Evolutionary conservation across 345 rosid species (phyloP).

Genomic region (Erucastrum elatum): DNA sequence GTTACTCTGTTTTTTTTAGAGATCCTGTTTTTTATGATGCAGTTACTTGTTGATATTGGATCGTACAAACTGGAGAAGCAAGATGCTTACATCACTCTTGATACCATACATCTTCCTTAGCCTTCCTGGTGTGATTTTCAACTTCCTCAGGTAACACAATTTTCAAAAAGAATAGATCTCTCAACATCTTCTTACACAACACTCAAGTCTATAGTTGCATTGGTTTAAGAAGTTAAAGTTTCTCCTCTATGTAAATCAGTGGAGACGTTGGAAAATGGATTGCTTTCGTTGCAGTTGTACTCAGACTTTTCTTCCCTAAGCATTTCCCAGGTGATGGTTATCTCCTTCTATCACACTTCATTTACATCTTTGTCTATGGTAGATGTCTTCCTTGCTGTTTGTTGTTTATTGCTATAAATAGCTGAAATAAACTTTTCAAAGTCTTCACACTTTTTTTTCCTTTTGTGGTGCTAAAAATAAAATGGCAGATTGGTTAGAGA

Average conservation of each 20-base stretch:
- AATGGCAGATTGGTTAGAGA: slow-evolving; percentile 66
- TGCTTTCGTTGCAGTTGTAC: slow-evolving; percentile 77
- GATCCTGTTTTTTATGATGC: slow-evolving; percentile 20
- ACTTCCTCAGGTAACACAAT: slow-evolving; percentile 62
- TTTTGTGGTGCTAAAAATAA: not conserved
- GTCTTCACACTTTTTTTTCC: not conserved
- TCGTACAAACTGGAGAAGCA: slow-evolving; percentile 91
- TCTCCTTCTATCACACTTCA: not conserved
- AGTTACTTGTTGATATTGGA: slow-evolving; percentile 86
- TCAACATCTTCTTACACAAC: not conserved
- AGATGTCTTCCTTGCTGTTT: not conserved
- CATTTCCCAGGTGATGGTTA: slow-evolving; percentile 69
- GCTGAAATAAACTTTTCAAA: not conserved
- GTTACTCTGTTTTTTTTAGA: not conserved
- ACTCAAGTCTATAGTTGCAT: not conserved
- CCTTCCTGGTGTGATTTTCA: slow-evolving; percentile 61
- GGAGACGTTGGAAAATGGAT: slow-evolving; percentile 89
- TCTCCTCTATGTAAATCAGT: slow-evolving; percentile 39
- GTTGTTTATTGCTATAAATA: not conserved
- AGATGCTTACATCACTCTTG: slow-evolving; percentile 81
- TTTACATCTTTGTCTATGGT: not conserved
- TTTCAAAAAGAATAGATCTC: not conserved
- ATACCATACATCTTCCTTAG: slow-evolving; percentile 79
- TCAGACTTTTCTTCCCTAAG: slow-evolving; percentile 84
- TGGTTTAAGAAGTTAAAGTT: not conserved